Base-by-base conservation (phyloP, 148 eudicot genomes). In the Limonium bicolor region DNA sequence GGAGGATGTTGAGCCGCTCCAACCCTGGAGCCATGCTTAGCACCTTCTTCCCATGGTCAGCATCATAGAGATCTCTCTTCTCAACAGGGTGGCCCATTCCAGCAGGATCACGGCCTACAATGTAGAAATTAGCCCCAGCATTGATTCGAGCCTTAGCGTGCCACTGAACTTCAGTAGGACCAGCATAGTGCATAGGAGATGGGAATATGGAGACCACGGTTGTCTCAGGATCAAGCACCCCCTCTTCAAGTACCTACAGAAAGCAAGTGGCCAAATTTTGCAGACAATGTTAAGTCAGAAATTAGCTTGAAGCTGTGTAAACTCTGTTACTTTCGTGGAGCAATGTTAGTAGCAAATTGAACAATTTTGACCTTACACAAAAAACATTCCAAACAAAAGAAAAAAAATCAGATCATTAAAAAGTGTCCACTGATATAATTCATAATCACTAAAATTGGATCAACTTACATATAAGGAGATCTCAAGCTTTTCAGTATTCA, bases 91-190 rank as follows among this genome's bases (percentile, higher is more conserved):
- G 96, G 71, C 85, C 59, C 96, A 86, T 86, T 28, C 96, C 96
- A 30, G 96, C 94, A 18, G 96, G 96, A 37, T 86, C 96, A 38
- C 88, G 80, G 27, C 94, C 96, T 8, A 86, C 96, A 13, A 86
- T 86, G 46, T 86, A 86, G 61, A 86, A 86, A 58, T 86, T 82
- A 31, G 96, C 96, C 17, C 96, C 96, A 1, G 94, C 94, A 64
- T 86, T 86, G 6, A 86, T 86, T 29, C 96, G 83, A 39, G 96
- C 94, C 68, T 86, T 86, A 39, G 96, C 96, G 43, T 86, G 96
- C 94, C 96, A 86, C 58, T 86, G 94, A 27, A 86, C 96, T 69
- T 86, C 96, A 33, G 96, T 86, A 20, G 96, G 94, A 24, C 96
- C 96, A 23, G 96, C 96, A 64, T 82, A 86, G 69, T 78, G 96